Percentiles rank a stretch among this genome's conserved stretches.
phyloP scores from a whole-genome alignment of 2,329 filamentous ascomycete species.

The Grosmannia serpens region DNA sequence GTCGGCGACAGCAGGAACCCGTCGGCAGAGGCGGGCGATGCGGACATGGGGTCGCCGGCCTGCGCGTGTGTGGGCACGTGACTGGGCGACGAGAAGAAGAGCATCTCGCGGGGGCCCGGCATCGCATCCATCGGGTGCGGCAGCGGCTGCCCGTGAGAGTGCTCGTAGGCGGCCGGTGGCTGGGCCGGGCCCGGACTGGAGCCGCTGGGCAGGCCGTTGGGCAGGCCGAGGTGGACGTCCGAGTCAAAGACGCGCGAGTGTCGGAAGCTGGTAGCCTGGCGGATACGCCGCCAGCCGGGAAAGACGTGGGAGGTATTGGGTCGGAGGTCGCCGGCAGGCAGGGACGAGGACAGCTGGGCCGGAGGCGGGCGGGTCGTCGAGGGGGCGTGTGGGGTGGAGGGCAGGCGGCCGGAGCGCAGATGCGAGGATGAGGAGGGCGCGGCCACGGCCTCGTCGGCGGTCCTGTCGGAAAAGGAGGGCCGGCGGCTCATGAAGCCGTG shows the following conservation, averaged over 20 bases:
- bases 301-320: slow-evolving; percentile 36
- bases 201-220: not conserved
- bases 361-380: slow-evolving; percentile 7
- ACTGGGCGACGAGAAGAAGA: slow-evolving; percentile 13
- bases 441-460: slow-evolving; percentile 2
- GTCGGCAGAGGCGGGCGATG: not conserved
- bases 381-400: slow-evolving; percentile 16
- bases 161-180: not conserved
- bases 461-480: slow-evolving; percentile 24
- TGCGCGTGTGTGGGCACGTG: not conserved
- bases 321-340: slow-evolving; percentile 14
- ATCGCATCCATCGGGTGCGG: slow-evolving; percentile 19
- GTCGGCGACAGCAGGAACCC: slow-evolving; percentile 5
- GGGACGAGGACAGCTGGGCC: not conserved
- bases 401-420: slow-evolving; percentile 8
- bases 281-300: slow-evolving; percentile 36
- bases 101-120: slow-evolving; percentile 23
- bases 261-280: slow-evolving; percentile 37
- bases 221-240: slow-evolving; percentile 13
- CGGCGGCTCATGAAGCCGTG: slow-evolving; percentile 39
- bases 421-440: not conserved
- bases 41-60: not conserved
- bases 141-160: not conserved
- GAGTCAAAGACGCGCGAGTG: slow-evolving; percentile 34
- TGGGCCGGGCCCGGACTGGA: not conserved